These are phyloP conservation scores for Silene conica DNA, from an alignment of 148 eudicot species.

Conservation along the genomic window DNA sequence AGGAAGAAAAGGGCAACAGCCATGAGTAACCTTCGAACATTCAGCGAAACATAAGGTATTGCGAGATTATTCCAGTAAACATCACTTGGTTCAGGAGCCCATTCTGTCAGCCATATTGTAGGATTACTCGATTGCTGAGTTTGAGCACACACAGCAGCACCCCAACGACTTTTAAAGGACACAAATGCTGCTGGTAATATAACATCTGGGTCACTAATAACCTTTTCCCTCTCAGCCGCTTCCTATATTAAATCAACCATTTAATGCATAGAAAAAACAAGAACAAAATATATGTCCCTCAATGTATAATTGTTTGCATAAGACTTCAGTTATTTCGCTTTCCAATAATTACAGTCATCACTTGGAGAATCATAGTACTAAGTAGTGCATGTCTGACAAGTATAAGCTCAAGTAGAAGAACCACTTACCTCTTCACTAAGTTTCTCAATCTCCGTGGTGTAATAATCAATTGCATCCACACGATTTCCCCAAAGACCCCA, in stretches of 20 bases:
- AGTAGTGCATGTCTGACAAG: background rate
- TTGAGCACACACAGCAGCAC: slow-evolving; percentile 98
- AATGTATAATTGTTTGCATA: background rate
- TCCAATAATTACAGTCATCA: background rate
- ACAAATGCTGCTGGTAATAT: slow-evolving; percentile 96
- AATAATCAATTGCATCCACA: slow-evolving; percentile 84
- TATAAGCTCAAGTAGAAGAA: background rate
- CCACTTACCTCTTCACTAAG: slow-evolving; percentile 54
- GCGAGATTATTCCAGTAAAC: slow-evolving; percentile 89
- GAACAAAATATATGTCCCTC: background rate
- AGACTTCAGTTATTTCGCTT: too few relatives aligned
- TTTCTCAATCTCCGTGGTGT: slow-evolving; percentile 64
- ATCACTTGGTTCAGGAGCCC: slow-evolving; percentile 98
- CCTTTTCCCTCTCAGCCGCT: slow-evolving; percentile 62
- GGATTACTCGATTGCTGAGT: slow-evolving; percentile 87
- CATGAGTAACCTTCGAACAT: slow-evolving; percentile 62
- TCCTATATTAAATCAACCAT: slow-evolving; percentile 41
- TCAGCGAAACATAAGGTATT: slow-evolving; percentile 78
- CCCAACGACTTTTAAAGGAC: slow-evolving; percentile 89
- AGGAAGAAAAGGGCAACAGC: slow-evolving; percentile 75
- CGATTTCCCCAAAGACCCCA: slow-evolving; percentile 88
- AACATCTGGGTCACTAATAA: slow-evolving; percentile 65
- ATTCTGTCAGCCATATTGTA: slow-evolving; percentile 83
- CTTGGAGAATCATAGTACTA: background rate
- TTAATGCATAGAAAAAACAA: background rate